These are phyloP conservation scores for Friedmanniomyces simplex DNA, from an alignment of 495 filamentous ascomycete species.

Conservation along the genomic window DNA sequence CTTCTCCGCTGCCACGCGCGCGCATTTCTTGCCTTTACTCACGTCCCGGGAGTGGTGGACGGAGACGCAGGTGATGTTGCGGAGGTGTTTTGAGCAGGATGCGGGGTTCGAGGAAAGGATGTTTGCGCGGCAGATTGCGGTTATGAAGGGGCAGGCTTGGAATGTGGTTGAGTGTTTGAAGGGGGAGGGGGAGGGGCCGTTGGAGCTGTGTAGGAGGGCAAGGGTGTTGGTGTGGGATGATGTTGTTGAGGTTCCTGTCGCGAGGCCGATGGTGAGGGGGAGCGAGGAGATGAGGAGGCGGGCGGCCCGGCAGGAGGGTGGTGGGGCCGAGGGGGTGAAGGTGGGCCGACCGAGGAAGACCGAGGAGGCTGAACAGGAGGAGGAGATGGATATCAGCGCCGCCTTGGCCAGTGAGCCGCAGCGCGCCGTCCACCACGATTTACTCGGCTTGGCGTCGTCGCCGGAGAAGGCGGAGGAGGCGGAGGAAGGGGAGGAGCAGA, in stretches of 20 bases:
- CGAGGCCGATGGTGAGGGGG: conserved; percentile 74
- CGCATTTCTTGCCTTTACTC: conserved; percentile 86
- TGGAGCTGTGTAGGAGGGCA: conserved; percentile 82
- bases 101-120: conserved; percentile 95
- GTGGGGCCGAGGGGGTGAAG: conserved; percentile 45
- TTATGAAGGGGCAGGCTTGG: conserved; percentile 99
- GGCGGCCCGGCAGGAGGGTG: conserved; percentile 2
- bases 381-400: conserved; percentile 88
- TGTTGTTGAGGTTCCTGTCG: conserved; percentile 87
- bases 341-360: conserved; percentile 19
- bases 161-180: conserved; percentile 98
- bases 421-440: conserved; percentile 39
- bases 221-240: conserved; percentile 98
- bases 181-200: conserved; percentile 76
- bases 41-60: conserved; percentile 96
- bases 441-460: conserved; percentile 59
- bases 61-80: conserved; percentile 77
- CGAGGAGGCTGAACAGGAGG: conserved; percentile 43
- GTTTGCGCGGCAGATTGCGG: conserved; percentile 92
- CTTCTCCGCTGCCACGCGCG: conserved; percentile 82
- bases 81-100: conserved; percentile 78
- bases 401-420: conserved; percentile 33
- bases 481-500: conserved; percentile 58
- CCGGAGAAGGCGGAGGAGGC: too few species aligned
- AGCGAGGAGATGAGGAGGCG: conserved; percentile 61